A percentile compares a stretch with the other conserved stretches of the same genome.
phyloP scores from a whole-genome alignment of 495 filamentous ascomycete species.

The Trichoderma asperelloides region DNA sequence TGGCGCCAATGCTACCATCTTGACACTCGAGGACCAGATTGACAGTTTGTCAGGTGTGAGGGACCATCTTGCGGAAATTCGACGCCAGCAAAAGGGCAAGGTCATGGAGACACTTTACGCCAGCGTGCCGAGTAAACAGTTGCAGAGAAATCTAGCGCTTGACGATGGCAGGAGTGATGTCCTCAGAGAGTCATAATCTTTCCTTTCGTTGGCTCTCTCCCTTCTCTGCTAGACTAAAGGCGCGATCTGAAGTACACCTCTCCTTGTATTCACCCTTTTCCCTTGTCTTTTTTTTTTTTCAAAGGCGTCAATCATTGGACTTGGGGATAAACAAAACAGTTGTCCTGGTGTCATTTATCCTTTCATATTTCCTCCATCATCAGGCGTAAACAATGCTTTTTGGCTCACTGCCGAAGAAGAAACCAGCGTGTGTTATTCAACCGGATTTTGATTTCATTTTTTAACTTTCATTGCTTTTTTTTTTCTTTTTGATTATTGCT shows the following conservation, averaged over 20 bases:
- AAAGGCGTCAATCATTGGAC: not conserved
- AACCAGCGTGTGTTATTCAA: not conserved
- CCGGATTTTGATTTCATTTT: not conserved
- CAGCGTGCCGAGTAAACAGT: constrained; percentile 17
- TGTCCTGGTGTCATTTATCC: not conserved
- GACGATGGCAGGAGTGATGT: constrained; percentile 3
- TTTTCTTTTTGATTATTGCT: not conserved
- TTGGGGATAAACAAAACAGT: not conserved
- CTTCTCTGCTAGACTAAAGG: not conserved
- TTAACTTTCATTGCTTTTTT: not conserved
- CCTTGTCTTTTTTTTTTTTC: not conserved
- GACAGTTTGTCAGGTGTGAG: constrained; percentile 69
- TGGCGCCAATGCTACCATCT: constrained; percentile 52
- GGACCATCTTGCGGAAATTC: constrained; percentile 58
- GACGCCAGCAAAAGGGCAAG: constrained; percentile 72
- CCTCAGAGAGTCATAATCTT: not conserved
- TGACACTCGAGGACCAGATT: constrained; percentile 78
- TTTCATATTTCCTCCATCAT: not conserved
- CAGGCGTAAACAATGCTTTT: not conserved
- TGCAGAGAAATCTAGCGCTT: not conserved
- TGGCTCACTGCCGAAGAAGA: not conserved
- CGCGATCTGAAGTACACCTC: not conserved
- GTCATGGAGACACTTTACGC: constrained; percentile 75
- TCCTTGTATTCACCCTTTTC: not conserved
- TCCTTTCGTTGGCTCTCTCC: not conserved